A percentile compares a stretch with the other conserved stretches of the same genome.
phyloP scores from a whole-genome alignment of 2,329 filamentous ascomycete species.

The Shiraia bambusicola region DNA sequence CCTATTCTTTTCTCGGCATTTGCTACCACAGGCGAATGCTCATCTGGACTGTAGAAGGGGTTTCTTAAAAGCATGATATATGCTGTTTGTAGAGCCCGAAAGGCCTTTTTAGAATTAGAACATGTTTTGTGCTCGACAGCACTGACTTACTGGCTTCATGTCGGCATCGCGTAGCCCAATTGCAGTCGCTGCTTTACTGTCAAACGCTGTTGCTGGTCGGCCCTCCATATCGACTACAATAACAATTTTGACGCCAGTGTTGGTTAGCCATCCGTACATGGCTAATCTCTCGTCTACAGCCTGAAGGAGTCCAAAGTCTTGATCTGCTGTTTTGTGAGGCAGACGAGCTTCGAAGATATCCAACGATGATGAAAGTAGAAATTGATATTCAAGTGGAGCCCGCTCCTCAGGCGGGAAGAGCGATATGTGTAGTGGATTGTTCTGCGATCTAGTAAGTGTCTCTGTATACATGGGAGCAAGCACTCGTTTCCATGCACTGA shows the following conservation, averaged over 20 bases:
- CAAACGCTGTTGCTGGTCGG: conserved; percentile 48
- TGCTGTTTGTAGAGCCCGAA: conserved; percentile 87
- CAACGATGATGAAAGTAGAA: conserved; percentile 85
- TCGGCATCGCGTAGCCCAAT: conserved; percentile 81
- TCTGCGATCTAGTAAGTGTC: conserved; percentile 56
- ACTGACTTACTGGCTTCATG: conserved; percentile 68
- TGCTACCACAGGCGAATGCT: conserved; percentile 65
- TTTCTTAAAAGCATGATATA: conserved; percentile 89
- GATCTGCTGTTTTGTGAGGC: conserved; percentile 69
- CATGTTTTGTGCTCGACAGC: no score
- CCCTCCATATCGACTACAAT: conserved; percentile 90
- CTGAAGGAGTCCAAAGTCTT: conserved; percentile 89
- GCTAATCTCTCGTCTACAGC: conserved; percentile 90
- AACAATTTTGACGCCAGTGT: conserved; percentile 89
- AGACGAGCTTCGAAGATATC: conserved; percentile 90
- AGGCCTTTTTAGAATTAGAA: conserved; percentile 58
- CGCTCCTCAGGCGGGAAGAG: conserved; percentile 77
- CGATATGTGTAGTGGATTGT: conserved; percentile 92
- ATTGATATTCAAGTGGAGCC: conserved; percentile 83
- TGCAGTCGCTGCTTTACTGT: conserved; percentile 46
- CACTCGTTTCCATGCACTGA: conserved; percentile 46
- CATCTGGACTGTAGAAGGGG: conserved; percentile 90
- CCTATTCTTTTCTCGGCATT: conserved; percentile 48
- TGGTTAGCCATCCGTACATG: conserved; percentile 94
- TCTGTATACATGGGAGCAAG: conserved; percentile 2